Evolutionary conservation across 1,139 yeast genomes (phyloP), one percentile per base, ranked within the genome.

Genomic region (Diutina ranongensis): DNA sequence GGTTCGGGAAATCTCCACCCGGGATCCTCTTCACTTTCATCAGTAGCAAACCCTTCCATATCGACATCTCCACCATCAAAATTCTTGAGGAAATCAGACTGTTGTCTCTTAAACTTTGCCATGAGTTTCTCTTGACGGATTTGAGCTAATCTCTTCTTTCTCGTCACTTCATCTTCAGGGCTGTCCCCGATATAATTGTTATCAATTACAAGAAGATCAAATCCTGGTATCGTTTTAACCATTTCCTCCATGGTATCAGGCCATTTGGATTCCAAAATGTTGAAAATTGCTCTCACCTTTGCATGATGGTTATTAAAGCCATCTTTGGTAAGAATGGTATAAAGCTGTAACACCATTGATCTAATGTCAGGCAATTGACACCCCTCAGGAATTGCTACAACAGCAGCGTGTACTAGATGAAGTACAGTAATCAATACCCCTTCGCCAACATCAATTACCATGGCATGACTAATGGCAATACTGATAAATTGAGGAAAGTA

Each of bases 21-120:
- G 1, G 57, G 61, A 10, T 57, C 59, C 2, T 55, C 62, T 2
- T 55, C 62, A 18, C 32, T 25, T 2, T 38, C 42, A 5, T 38
- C 42, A 18, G 42, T n/a, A 15, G 32, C 32, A 22, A 51, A 45
- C 21, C 63, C 60, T 46, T 64, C 71, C 63, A 68, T 67, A 40
- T 68, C 74, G 8, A 59, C 57, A 35, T 67, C 74, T 44, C 62
- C 59, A 41, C 55, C 44, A 32, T 63, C 67, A 1, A 63, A 66
- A 44, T 66, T 62, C 50, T 75, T 73, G 46, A 82, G 74, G 60
- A 89, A 89, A 61, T 70, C 72, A 15, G 74, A 65, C 56, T 88
- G 97, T 54, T 87, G 95, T 52, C 76, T 78, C 49, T 80, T 80
- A 61, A 92, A 78, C 52, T 83, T 87, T 1, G 80, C 87, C 74